These are phyloP conservation scores for Alternaria alternata DNA, from an alignment of 2,329 filamentous ascomycete species.

Conservation along the genomic window DNA sequence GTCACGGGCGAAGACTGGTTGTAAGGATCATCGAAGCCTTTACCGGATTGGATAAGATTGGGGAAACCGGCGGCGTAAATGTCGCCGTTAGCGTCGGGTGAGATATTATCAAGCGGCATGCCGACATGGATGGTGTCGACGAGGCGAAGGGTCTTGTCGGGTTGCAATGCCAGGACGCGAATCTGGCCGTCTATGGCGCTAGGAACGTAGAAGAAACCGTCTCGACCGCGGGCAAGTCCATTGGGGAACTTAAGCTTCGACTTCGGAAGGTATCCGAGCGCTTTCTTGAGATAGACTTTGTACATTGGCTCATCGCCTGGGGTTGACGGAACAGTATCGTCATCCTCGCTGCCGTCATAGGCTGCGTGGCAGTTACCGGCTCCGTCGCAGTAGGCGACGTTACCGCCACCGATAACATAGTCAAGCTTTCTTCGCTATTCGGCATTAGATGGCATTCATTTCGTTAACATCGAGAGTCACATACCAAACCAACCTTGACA, in stretches of 20 bases:
- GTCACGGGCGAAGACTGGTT: conserved; percentile 23
- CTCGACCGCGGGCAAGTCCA: conserved; percentile 32
- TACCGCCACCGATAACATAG: conserved; percentile 38
- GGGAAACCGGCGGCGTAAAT: conserved; percentile 37
- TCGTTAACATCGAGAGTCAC: background rate
- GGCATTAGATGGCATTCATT: background rate
- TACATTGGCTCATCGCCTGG: conserved; percentile 3
- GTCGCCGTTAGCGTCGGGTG: conserved; percentile 36
- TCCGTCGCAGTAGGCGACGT: conserved; percentile 34
- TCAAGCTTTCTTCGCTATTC: conserved; percentile 30
- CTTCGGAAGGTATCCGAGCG: conserved; percentile 17
- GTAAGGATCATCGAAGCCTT: conserved; percentile 28
- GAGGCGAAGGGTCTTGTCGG: conserved; percentile 23
- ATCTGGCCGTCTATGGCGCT: conserved; percentile 35
- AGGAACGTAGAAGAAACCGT: conserved; percentile 40
- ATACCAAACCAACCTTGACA: conserved; percentile 34
- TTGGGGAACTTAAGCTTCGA: conserved; percentile 42
- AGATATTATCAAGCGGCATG: conserved; percentile 41
- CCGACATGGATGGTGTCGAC: conserved; percentile 34
- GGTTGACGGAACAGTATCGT: background rate
- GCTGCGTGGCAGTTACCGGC: conserved; percentile 29
- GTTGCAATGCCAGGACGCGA: conserved; percentile 30
- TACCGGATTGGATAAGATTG: conserved; percentile 8
- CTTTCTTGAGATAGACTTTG: conserved; percentile 10
- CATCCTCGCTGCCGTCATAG: conserved; percentile 18